Evolutionary conservation across 73 alveolate species (phyloP).

Genomic region (Paramecium bursaria): DNA sequence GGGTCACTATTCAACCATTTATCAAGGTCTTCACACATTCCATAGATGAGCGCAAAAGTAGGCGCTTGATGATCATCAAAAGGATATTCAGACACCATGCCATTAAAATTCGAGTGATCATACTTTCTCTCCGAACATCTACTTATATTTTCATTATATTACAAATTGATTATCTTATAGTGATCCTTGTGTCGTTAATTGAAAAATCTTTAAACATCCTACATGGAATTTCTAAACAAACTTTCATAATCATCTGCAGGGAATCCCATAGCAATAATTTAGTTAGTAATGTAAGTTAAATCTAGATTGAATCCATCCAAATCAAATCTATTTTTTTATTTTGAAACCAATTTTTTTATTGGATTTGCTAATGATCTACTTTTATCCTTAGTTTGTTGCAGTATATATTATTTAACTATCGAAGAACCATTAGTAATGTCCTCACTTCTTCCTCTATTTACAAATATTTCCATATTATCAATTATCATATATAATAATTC

Average conservation of each 20-base stretch:
- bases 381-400: not conserved
- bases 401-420: slow-evolving; percentile 9
- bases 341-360: slow-evolving; percentile 76
- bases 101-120: slow-evolving; percentile 74
- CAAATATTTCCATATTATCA: not conserved
- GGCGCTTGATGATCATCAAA: slow-evolving; percentile 99
- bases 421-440: not conserved
- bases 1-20: slow-evolving; percentile 77
- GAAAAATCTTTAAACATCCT: slow-evolving; percentile 89
- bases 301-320: slow-evolving; percentile 90
- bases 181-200: slow-evolving; percentile 87
- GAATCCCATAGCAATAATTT: slow-evolving; percentile 98
- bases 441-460: slow-evolving; percentile 37
- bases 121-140: slow-evolving; percentile 89
- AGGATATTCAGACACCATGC: slow-evolving; percentile 85
- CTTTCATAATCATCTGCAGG: slow-evolving; percentile 92
- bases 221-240: slow-evolving; percentile 90
- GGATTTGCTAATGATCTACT: slow-evolving; percentile 33
- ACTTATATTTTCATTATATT: slow-evolving; percentile 2
- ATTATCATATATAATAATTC: no score
- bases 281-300: slow-evolving; percentile 88
- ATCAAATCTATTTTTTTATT: slow-evolving; percentile 79
- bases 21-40: slow-evolving; percentile 86
- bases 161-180: slow-evolving; percentile 89
- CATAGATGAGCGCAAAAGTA: slow-evolving; percentile 87